phyloP scores from a whole-genome alignment of 345 rosid genomes.

The Brassica napus region Da-Ae NC_063448.1:16895001-16895500 shows the following conservation, averaged over 20 bases:
- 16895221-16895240: background rate
- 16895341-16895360: background rate
- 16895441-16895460: too few relatives aligned
- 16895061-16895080: slow-evolving; percentile 30
- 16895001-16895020: slow-evolving; percentile 26
- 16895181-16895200: background rate
- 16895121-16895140: slow-evolving; percentile 23
- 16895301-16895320: background rate
- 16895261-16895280: background rate
- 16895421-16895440: too few relatives aligned
- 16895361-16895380: too few relatives aligned
- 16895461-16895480: too few relatives aligned
- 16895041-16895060: slow-evolving; percentile 22
- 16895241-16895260: background rate
- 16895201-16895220: background rate
- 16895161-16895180: slow-evolving; percentile 6
- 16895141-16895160: slow-evolving; percentile 14
- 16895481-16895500: too few relatives aligned
- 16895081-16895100: slow-evolving; percentile 20
- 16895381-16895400: too few relatives aligned
- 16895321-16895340: background rate
- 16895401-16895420: too few relatives aligned
- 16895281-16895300: background rate
- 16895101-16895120: background rate
- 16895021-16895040: background rate